Conservation (phyloP, 306 rosid species). For the Rosa persica region DNA sequence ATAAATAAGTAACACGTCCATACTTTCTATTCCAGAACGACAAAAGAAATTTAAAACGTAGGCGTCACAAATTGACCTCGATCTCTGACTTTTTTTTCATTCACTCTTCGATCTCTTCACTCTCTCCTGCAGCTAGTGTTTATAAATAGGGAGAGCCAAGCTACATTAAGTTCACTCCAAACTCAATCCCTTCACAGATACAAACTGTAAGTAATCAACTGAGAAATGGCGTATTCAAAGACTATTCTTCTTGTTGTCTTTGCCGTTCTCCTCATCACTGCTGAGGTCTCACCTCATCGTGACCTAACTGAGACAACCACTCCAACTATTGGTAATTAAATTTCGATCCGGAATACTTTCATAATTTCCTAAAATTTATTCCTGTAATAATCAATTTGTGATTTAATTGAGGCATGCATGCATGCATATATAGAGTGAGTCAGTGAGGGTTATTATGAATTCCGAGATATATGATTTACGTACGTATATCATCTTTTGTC, state of each 20-base stretch:
- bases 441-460: too few relatives aligned
- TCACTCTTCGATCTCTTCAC: neutral
- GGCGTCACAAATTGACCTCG: neutral
- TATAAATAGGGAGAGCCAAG: neutral
- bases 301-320: neutral
- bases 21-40: neutral
- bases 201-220: neutral
- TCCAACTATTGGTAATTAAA: neutral
- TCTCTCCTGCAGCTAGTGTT: neutral
- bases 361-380: neutral
- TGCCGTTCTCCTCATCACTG: neutral
- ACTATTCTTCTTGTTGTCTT: neutral
- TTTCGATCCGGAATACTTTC: neutral
- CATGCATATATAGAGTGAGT: too few relatives aligned
- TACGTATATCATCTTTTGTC: too few relatives aligned
- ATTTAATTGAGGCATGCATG: too few relatives aligned
- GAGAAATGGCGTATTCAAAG: neutral
- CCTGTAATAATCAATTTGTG: neutral
- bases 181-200: neutral
- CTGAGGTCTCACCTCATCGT: conserved; percentile 9
- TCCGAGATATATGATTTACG: too few relatives aligned
- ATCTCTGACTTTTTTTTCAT: neutral
- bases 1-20: neutral
- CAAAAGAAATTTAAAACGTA: neutral
- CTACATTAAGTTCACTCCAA: neutral